Base-by-base conservation (phyloP, 352 stramenopile species). In the Albugo candida region DNA sequence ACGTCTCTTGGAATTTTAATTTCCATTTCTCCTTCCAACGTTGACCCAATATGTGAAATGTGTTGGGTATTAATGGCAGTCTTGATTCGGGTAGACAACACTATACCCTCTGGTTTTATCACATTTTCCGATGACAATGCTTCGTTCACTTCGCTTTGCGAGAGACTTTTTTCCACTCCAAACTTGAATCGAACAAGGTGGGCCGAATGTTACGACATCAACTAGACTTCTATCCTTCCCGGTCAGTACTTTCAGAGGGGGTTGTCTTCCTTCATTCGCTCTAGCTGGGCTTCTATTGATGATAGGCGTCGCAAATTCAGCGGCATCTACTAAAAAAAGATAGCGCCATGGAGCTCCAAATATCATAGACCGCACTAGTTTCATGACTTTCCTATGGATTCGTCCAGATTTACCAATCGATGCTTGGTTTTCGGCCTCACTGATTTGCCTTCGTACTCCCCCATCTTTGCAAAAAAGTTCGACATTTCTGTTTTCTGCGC, bases 121-220 rank as follows among this genome's bases (percentile, higher is more conserved):
- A 17, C 47, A 31, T 5, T 43, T 51, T 0, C 47, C 52, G 0
- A 59, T 41, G 11, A 56, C 52, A 20, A 52, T 49, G 2, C 24
- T 54, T 1, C 18, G 5, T 24, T 62, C 24, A 0, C 21, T 8
- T 31, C 24, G 3, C 8, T 31, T 31, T 31, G 24, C 24, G 8
- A 31, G 24, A 8, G 24, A 31, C 3, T 3, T 31, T 31, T 31
- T 31, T 8, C 24, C 3, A 8, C 3, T 31, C 8, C 24, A 8
- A 3, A 31, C 8, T 3, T 10, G 3, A 31, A 8, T 31, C 8
- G 24, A 3, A 31, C 24, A 31, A 31, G 24, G 3, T 31, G 24
- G 8, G 3, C 24, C 24, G 8, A n/a, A n/a, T n/a, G n/a, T n/a
- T n/a, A n/a, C n/a, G n/a, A n/a, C n/a, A n/a, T n/a, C n/a, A n/a